phyloP scores from a whole-genome alignment of 495 filamentous ascomycete genomes.

The Wilcoxina mikolae region DNA sequence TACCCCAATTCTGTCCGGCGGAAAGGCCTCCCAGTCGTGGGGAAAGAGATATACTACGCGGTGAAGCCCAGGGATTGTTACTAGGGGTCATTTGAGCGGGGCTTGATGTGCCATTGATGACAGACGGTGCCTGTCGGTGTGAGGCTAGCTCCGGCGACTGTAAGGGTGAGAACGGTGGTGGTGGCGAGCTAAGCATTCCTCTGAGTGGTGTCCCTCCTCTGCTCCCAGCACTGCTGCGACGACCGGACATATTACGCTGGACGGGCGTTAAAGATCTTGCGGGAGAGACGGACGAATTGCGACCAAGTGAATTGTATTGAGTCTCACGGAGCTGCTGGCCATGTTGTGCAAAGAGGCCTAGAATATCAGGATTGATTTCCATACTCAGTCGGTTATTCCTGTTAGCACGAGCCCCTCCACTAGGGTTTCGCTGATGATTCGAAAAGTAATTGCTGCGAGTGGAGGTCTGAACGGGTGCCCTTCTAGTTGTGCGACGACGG shows the following conservation, averaged over 20 bases:
- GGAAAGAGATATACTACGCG: constrained; percentile 13
- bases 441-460: constrained; percentile 11
- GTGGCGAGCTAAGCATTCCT: constrained; percentile 13
- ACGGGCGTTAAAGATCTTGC: constrained; percentile 25
- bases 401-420: not conserved
- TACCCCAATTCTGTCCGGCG: constrained; percentile 12
- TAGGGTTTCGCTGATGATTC: constrained; percentile 12
- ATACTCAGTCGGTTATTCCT: constrained; percentile 10
- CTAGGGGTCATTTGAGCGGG: not conserved
- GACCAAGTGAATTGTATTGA: constrained; percentile 18
- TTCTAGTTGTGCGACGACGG: constrained; percentile 11
- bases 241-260: constrained; percentile 20
- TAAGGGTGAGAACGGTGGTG: constrained; percentile 16
- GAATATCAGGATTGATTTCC: constrained; percentile 16
- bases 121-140: not conserved
- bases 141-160: not conserved
- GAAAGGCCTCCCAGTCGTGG: constrained; percentile 14
- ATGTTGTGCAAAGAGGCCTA: constrained; percentile 13
- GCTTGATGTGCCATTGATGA: not conserved
- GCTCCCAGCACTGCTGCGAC: constrained; percentile 7
- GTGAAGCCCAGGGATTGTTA: constrained; percentile 10
- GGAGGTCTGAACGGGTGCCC: not conserved
- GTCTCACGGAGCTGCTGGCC: constrained; percentile 11
- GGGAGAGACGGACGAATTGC: constrained; percentile 16
- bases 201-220: constrained; percentile 15